These are phyloP conservation scores for Echium plantagineum DNA, from an alignment of 257 asterid genomes.

Conservation along the genomic window DNA sequence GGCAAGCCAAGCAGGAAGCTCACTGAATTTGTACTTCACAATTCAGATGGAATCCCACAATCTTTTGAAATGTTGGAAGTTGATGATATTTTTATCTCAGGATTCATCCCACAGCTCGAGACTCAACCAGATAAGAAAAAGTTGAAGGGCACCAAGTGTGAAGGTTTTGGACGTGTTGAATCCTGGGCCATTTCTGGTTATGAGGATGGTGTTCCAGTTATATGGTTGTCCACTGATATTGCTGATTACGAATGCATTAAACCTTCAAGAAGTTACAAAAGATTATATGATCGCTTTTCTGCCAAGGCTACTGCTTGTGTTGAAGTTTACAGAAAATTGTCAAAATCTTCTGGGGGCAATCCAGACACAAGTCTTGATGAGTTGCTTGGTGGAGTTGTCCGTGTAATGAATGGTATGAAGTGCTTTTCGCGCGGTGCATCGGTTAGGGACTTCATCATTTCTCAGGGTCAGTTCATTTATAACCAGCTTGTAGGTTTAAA, in stretches of 20 bases:
- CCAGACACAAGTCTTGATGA: constrained; percentile 9
- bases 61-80: constrained; percentile 83
- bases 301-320: constrained; percentile 8
- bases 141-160: constrained; percentile 52
- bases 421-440: constrained; percentile 57
- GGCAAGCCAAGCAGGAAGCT: constrained; percentile 75
- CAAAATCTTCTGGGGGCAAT: constrained; percentile 13
- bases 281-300: constrained; percentile 3
- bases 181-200: constrained; percentile 94
- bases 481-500: constrained; percentile 84
- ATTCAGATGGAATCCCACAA: constrained; percentile 54
- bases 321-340: constrained; percentile 4
- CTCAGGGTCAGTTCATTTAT: constrained; percentile 79
- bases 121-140: constrained; percentile 44
- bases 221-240: constrained; percentile 50
- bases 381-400: constrained; percentile 4
- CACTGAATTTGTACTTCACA: constrained; percentile 56
- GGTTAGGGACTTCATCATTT: constrained; percentile 64
- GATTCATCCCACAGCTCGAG: constrained; percentile 63
- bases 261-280: constrained; percentile 2
- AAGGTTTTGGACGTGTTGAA: constrained; percentile 91
- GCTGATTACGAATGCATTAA: constrained; percentile 9
- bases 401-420: constrained; percentile 28
- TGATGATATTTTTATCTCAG: constrained; percentile 62
- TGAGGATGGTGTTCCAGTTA: constrained; percentile 77